Conservation (phyloP, 1,139 yeast species). For the Debaryomycetaceae sp. region DNA sequence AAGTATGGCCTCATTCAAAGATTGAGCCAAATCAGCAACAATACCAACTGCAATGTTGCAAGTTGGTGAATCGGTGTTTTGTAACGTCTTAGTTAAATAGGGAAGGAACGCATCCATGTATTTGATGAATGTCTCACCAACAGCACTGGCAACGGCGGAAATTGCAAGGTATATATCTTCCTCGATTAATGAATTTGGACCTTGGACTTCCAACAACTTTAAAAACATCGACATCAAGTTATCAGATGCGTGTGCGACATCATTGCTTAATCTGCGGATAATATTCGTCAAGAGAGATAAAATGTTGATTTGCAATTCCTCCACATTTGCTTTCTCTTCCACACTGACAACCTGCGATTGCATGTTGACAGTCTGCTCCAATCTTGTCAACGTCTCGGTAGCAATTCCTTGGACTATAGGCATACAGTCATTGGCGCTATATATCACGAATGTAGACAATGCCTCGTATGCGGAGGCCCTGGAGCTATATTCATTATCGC, state of each 20-base stretch:
- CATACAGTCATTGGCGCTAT: slow-evolving; percentile 69
- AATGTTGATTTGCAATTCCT: slow-evolving; percentile 85
- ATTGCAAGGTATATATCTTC: slow-evolving; percentile 93
- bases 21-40: slow-evolving; percentile 95
- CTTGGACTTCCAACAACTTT: slow-evolving; percentile 58
- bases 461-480: slow-evolving; percentile 97
- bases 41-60: slow-evolving; percentile 90
- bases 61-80: slow-evolving; percentile 78
- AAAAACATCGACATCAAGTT: slow-evolving; percentile 80
- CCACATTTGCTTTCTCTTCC: slow-evolving; percentile 76
- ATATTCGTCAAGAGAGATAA: slow-evolving; percentile 84
- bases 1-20: slow-evolving; percentile 69
- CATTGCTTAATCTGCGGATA: slow-evolving; percentile 75
- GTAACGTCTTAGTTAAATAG: slow-evolving; percentile 70
- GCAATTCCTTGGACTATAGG: slow-evolving; percentile 71
- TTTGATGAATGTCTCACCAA: slow-evolving; percentile 64
- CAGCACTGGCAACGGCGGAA: slow-evolving; percentile 82
- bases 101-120: slow-evolving; percentile 85
- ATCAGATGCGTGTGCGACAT: slow-evolving; percentile 70
- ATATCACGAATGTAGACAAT: slow-evolving; percentile 73
- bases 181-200: slow-evolving; percentile 76
- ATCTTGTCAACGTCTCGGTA: slow-evolving; percentile 65
- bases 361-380: slow-evolving; percentile 61
- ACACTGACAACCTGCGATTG: slow-evolving; percentile 51
- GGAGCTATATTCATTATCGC: slow-evolving; percentile 82